phyloP scores from a whole-genome alignment of 2,329 filamentous ascomycete species.

The Ascosphaera apis region DNA sequence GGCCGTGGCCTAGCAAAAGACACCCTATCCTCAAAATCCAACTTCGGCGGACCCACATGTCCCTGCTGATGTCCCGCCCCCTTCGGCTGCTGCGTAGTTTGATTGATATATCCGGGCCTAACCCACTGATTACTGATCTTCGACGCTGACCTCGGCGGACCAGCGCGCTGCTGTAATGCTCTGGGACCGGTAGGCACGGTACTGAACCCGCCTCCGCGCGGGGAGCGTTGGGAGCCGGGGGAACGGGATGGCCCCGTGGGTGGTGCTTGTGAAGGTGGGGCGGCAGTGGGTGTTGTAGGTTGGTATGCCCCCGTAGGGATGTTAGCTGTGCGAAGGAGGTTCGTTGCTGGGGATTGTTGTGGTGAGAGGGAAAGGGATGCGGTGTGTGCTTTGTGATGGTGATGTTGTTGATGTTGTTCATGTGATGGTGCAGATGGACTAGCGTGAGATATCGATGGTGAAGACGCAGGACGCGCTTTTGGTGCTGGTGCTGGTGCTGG shows the following conservation, averaged over 20 bases:
- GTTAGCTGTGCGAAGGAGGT: conserved; percentile 8
- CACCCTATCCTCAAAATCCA: no score
- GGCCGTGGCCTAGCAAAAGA: no score
- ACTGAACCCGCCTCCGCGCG: conserved; percentile 13
- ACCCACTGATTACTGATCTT: conserved; percentile 19
- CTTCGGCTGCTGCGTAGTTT: background rate
- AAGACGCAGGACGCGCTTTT: no score
- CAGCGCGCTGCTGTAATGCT: conserved; percentile 13
- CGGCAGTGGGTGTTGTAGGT: conserved; percentile 10
- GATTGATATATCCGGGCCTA: conserved; percentile 13
- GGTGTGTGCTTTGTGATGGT: conserved; percentile 7
- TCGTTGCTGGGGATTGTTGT: conserved; percentile 6
- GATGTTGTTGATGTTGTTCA: no score
- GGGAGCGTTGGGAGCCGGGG: conserved; percentile 14
- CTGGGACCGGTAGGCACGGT: conserved; percentile 20
- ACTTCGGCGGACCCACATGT: conserved; percentile 4
- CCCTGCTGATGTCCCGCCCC: background rate
- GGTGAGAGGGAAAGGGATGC: conserved; percentile 8
- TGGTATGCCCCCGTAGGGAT: no score
- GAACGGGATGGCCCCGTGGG: conserved; percentile 2
- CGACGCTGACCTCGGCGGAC: conserved; percentile 11
- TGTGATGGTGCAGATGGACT: conserved; percentile 2
- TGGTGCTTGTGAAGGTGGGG: conserved; percentile 9
- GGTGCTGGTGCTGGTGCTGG: no score
- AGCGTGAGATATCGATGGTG: no score